phyloP scores from a whole-genome alignment of 192 early-diverging fungal genomes.

The Coemansia sp. region DNA sequence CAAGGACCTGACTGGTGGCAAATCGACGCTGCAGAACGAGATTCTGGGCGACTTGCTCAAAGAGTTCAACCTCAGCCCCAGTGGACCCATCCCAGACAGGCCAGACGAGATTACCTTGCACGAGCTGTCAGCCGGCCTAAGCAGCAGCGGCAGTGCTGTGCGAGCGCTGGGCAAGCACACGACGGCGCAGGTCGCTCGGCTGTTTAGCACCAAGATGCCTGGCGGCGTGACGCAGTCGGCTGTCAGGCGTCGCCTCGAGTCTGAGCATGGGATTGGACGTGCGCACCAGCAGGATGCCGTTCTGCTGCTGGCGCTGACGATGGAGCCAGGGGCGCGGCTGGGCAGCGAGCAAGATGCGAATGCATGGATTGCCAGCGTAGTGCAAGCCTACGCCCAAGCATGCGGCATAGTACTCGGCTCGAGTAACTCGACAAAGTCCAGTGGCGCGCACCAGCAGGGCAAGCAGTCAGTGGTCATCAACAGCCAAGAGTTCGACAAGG shows the following conservation, averaged over 20 bases:
- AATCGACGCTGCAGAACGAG: constrained; percentile 97
- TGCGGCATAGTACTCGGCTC: constrained; percentile 61
- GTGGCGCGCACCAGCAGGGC: neutral
- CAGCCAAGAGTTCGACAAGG: constrained; percentile 81
- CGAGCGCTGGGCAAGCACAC: constrained; percentile 83
- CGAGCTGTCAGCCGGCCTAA: constrained; percentile 77
- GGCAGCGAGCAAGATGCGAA: constrained; percentile 74
- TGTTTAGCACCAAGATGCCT: constrained; percentile 92
- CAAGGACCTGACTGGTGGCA: constrained; percentile 91
- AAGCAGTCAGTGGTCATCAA: constrained; percentile 68
- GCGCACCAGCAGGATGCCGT: constrained; percentile 75
- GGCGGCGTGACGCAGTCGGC: constrained; percentile 83
- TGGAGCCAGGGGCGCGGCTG: constrained; percentile 84
- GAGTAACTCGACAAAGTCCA: constrained; percentile 15
- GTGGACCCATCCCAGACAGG: constrained; percentile 81
- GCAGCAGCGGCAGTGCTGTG: constrained; percentile 36
- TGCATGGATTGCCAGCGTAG: constrained; percentile 75
- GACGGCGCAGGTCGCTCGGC: constrained; percentile 73
- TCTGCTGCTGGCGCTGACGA: constrained; percentile 76
- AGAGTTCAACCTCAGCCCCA: constrained; percentile 77
- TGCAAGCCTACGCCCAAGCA: constrained; percentile 72
- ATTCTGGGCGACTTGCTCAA: constrained; percentile 94
- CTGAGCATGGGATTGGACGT: constrained; percentile 63
- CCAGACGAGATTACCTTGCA: constrained; percentile 85
- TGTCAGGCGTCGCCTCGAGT: constrained; percentile 65